phyloP scores from a whole-genome alignment of 805 yeast species.

The Wickerhamomyces chambardii region DNA sequence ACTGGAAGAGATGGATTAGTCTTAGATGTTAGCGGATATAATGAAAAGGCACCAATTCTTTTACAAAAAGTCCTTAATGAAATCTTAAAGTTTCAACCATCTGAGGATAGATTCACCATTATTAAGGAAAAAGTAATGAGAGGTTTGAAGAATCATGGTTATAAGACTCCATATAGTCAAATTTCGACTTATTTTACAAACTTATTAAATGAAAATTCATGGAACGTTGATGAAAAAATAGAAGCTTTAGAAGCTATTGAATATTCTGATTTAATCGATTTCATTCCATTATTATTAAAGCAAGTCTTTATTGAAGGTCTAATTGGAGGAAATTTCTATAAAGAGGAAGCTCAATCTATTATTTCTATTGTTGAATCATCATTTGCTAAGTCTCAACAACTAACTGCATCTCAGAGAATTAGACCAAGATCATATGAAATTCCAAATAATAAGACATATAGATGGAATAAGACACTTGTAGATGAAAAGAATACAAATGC shows the following conservation, averaged over 20 bases:
- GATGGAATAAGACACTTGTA: constrained; percentile 40
- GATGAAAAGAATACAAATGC: constrained; percentile 76
- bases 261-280: constrained; percentile 40
- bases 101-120: constrained; percentile 52
- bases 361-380: constrained; percentile 29
- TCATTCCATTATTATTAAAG: constrained; percentile 41
- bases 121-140: constrained; percentile 56
- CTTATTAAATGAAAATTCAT: constrained; percentile 64
- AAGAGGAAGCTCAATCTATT: constrained; percentile 43
- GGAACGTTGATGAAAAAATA: constrained; percentile 55
- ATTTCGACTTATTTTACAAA: constrained; percentile 53
- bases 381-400: constrained; percentile 27
- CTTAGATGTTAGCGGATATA: constrained; percentile 68
- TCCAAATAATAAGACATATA: constrained; percentile 27
- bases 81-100: constrained; percentile 39
- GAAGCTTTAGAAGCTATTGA: constrained; percentile 34
- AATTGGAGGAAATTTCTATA: constrained; percentile 63
- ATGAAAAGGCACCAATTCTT: constrained; percentile 65
- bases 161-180: constrained; percentile 71
- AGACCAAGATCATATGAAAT: constrained; percentile 33
- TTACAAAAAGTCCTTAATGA: constrained; percentile 50
- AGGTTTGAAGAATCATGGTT: constrained; percentile 60
- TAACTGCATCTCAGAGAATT: constrained; percentile 34
- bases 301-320: constrained; percentile 66
- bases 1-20: constrained; percentile 64